Conservation (phyloP, 2,329 filamentous ascomycete species). For the Pestalotiopsis sp. region DNA sequence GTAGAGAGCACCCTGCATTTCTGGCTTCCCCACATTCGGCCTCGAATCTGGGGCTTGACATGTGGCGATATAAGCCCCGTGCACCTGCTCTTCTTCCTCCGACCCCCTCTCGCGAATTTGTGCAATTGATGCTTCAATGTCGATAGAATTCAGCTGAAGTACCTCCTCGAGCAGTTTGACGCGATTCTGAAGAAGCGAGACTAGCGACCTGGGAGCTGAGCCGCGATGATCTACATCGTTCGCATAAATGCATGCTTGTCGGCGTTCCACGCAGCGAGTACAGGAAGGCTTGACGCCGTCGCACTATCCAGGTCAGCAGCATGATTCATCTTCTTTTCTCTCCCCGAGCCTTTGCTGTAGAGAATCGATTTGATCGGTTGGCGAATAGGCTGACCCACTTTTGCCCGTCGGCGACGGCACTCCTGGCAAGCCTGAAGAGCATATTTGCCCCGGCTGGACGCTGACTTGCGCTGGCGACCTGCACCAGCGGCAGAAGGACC, state of each 20-base stretch:
- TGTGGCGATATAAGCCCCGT: not conserved
- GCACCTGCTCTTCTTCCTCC: not conserved
- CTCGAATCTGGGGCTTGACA: not conserved
- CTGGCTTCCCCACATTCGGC: not conserved
- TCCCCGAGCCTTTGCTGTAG: not conserved
- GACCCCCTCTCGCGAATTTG: not conserved
- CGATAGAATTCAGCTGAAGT: not conserved
- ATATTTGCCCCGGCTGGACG: not conserved
- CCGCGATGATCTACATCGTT: not conserved
- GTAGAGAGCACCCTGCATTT: not conserved
- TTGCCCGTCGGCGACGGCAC: not conserved
- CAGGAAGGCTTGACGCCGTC: not conserved
- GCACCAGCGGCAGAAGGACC: not conserved
- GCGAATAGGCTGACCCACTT: not conserved
- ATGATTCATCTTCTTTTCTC: not conserved
- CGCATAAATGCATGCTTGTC: not conserved
- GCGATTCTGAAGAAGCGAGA: not conserved
- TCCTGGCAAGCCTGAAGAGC: not conserved
- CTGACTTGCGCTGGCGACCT: not conserved
- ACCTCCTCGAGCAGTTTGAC: not conserved
- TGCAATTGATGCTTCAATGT: not conserved
- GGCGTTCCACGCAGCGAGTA: not conserved
- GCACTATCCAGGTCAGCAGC: not conserved
- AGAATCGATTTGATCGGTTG: not conserved
- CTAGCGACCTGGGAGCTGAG: not conserved